Evolutionary conservation across 345 rosid species (phyloP), one percentile per base, ranked within the genome.

Genomic region (Adansonia digitata): DNA sequence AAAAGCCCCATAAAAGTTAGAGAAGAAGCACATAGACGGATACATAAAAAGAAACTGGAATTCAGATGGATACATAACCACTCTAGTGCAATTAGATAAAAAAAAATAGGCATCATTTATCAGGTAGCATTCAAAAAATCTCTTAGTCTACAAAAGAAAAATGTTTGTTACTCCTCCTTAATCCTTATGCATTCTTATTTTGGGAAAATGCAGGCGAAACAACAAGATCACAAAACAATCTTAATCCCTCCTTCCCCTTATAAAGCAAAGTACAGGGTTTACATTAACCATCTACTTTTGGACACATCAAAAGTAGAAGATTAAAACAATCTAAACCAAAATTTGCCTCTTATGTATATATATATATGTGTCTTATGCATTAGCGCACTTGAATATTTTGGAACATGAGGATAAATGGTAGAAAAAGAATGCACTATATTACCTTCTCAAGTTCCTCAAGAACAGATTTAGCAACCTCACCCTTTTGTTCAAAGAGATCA

Each of bases 381-480:
- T 5, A 62, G 48, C 27, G 26, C 62, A 57, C 62, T 57, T 57
- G 34, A 57, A 57, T 57, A 12, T 10, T 26, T 57, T n/a, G n/a
- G n/a, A 57, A 55, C 34, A 39, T 37, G 22, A 42, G 24, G 18
- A 27, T 0, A 15, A 68, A 72, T 43, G 2, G 34, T 65, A 43
- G 14, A 51, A 78, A 73, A 29, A 9, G n/a, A 20, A 26, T 24
- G 26, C 49, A 64, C 35, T 11, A 2, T 22, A 24, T 74, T 79
- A 90, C 98, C 98, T 96, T 96, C 78, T 87, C 98, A 43, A 96
- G 98, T 71, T 96, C 99, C 76, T 93, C 94, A 77, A 89, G 83
- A 77, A 96, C 98, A 87, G 97, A 80, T 85, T 83, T 89, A 51
- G 99, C 99, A 42, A 96, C 97, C 82, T 96, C 99, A 12, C 97